Evolutionary conservation across 2,329 filamentous ascomycete species (phyloP).

Genomic region (Trichoderma sp.): DNA sequence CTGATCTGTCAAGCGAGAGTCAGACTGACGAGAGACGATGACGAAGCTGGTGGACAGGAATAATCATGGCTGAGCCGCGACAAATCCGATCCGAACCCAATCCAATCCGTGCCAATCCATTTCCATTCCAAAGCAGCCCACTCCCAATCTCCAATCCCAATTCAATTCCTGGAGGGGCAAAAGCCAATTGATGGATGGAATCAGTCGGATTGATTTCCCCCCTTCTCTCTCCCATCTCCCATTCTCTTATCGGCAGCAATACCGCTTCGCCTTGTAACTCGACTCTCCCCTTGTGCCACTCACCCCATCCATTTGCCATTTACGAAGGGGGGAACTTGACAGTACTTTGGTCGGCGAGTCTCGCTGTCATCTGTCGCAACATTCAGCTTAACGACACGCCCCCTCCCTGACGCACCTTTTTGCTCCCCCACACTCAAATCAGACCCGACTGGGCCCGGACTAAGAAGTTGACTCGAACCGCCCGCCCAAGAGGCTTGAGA

Average conservation of each 20-base stretch:
- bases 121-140: neutral
- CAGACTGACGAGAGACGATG: slow-evolving; percentile 15
- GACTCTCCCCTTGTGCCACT: neutral
- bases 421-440: slow-evolving; percentile 10
- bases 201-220: neutral
- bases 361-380: slow-evolving; percentile 6
- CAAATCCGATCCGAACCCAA: slow-evolving; percentile 7
- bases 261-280: neutral
- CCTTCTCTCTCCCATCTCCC: neutral
- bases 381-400: neutral
- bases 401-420: neutral
- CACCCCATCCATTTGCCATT: neutral
- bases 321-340: neutral
- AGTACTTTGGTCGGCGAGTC: neutral
- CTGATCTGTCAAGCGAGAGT: slow-evolving; percentile 6
- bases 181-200: neutral
- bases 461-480: slow-evolving; percentile 7
- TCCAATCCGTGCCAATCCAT: neutral
- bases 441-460: neutral
- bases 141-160: neutral
- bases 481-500: slow-evolving; percentile 11
- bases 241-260: neutral
- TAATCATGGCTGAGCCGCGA: neutral
- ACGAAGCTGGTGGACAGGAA: neutral
- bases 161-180: neutral